phyloP scores from a whole-genome alignment of 345 rosid genomes.

The Limnanthes douglasii region DNA sequence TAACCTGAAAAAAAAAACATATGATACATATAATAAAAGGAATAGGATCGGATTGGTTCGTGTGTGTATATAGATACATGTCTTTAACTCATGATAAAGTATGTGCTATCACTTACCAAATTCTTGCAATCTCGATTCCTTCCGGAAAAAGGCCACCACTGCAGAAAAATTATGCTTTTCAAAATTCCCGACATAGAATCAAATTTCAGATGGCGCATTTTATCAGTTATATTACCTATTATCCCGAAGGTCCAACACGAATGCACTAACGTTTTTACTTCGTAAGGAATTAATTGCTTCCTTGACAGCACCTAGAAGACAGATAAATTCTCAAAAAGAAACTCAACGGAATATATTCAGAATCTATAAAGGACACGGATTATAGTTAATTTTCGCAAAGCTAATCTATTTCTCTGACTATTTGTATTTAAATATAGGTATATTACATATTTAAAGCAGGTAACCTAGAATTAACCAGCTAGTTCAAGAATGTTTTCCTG shows the following conservation, averaged over 20 bases:
- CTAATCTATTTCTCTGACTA: too few species aligned
- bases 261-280: conserved; percentile 56
- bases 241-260: conserved; percentile 90
- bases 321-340: conserved; percentile 7
- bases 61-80: too few species aligned
- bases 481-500: not conserved
- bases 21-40: too few species aligned
- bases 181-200: conserved; percentile 15
- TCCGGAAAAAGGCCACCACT: conserved; percentile 97
- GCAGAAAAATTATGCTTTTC: conserved; percentile 31
- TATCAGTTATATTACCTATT: conserved; percentile 53
- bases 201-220: conserved; percentile 9
- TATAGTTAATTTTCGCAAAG: too few species aligned
- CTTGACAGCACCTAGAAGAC: conserved; percentile 55
- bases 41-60: too few species aligned
- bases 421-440: too few species aligned
- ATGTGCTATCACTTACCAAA: conserved; percentile 46
- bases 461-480: not conserved
- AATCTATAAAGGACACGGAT: too few species aligned
- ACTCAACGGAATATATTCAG: too few species aligned
- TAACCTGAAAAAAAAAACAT: conserved; percentile 38
- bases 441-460: not conserved
- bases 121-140: conserved; percentile 89
- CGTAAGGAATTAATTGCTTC: conserved; percentile 66
- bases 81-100: too few species aligned